Conservation (phyloP, 2,329 filamentous ascomycete genomes). For the Aspergillus tubingensis region DNA sequence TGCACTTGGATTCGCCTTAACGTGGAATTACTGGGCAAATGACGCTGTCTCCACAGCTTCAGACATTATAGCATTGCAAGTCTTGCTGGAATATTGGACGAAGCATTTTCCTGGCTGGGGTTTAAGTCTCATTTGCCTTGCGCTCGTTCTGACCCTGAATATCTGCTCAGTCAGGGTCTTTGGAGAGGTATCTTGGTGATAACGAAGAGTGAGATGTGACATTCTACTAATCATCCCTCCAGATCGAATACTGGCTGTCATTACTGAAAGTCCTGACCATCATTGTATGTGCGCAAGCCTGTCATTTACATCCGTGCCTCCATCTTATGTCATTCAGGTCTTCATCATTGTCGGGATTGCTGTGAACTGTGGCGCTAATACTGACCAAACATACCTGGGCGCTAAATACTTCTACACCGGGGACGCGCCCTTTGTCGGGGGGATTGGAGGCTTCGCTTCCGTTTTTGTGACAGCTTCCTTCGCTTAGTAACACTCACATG, state of each 20-base stretch:
- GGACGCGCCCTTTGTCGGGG: constrained; percentile 65
- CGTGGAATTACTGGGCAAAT: constrained; percentile 63
- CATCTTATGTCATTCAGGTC: constrained; percentile 45
- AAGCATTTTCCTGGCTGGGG: constrained; percentile 65
- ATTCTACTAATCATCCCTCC: not conserved
- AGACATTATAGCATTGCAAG: constrained; percentile 61
- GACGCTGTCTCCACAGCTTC: constrained; percentile 63
- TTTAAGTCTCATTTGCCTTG: constrained; percentile 63
- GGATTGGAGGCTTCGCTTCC: constrained; percentile 66
- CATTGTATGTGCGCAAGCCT: constrained; percentile 32
- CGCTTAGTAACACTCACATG: constrained; percentile 49
- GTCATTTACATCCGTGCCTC: no score
- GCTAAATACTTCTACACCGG: constrained; percentile 60
- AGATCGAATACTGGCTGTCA: constrained; percentile 47
- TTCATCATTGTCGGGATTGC: constrained; percentile 66
- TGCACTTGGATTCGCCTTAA: constrained; percentile 48
- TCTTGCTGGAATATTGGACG: constrained; percentile 64
- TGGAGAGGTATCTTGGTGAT: constrained; percentile 48
- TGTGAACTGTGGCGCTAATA: constrained; percentile 61
- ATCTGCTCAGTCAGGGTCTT: constrained; percentile 57
- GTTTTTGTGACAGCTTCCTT: constrained; percentile 66
- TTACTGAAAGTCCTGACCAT: constrained; percentile 46
- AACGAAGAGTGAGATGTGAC: not conserved
- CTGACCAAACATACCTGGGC: constrained; percentile 57
- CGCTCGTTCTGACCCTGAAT: constrained; percentile 56